Evolutionary conservation across 2,329 filamentous ascomycete genomes (phyloP).

Genomic region (Hyphodiscus sp.): DNA sequence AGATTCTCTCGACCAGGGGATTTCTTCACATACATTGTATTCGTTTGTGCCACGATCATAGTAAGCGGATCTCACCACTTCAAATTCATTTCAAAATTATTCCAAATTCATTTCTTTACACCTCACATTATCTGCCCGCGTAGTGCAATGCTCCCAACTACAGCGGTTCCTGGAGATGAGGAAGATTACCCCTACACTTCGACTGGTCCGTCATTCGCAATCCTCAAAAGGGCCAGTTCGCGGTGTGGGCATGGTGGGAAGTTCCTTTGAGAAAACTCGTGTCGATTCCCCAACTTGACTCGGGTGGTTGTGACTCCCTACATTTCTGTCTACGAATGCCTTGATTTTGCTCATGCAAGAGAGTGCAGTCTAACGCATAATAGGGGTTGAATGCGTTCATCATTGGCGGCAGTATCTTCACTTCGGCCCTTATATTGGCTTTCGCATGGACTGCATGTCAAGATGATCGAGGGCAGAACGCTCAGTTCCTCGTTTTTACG

Average conservation of each 20-base stretch:
- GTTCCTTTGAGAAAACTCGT: slow-evolving; percentile 45
- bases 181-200: slow-evolving; percentile 52
- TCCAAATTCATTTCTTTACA: slow-evolving; percentile 27
- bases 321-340: slow-evolving; percentile 20
- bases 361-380: slow-evolving; percentile 17
- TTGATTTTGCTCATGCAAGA: slow-evolving; percentile 11
- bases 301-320: slow-evolving; percentile 34
- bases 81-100: slow-evolving; percentile 13
- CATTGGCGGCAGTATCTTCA: slow-evolving; percentile 42
- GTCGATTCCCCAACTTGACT: slow-evolving; percentile 31
- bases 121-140: slow-evolving; percentile 59
- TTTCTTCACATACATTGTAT: slow-evolving; percentile 60
- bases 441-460: slow-evolving; percentile 80
- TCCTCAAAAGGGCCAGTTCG: slow-evolving; percentile 42
- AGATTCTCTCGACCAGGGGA: slow-evolving; percentile 58
- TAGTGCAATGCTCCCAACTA: slow-evolving; percentile 44
- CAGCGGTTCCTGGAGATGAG: slow-evolving; percentile 53
- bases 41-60: slow-evolving; percentile 54
- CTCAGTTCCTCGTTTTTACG: slow-evolving; percentile 74
- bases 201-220: slow-evolving; percentile 46
- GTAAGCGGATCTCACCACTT: slow-evolving; percentile 43
- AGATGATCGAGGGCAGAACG: slow-evolving; percentile 71
- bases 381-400: slow-evolving; percentile 48
- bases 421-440: slow-evolving; percentile 66
- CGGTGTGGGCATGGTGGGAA: slow-evolving; percentile 52